Evolutionary conservation across 345 rosid genomes (phyloP), one percentile per base, ranked within the genome.

Genomic region (Arabis alpina): DNA sequence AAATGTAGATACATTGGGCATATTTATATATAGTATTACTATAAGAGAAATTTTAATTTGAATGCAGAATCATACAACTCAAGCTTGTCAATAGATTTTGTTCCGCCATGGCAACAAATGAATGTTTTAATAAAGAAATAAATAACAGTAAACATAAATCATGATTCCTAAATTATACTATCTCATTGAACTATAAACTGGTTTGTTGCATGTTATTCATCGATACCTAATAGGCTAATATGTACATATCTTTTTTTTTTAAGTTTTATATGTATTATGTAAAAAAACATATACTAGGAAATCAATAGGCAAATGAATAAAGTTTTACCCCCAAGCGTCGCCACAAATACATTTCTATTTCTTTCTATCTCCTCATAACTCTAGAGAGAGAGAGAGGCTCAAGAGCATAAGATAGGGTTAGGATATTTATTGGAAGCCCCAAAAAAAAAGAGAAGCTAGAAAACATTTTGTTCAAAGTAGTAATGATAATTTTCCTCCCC

Each of bases 401-500:
- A 14, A 74, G 39, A 45, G 61, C 66, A 74, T 39, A 53, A 67
- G 69, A 75, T 75, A 75, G 60, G 70, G 57, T 43, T 75, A 61
- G 2, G 64, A 61, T 75, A 53, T 68, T 75, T 56, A 12, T 47
- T 68, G 32, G 11, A 54, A 54, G 19, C 27, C 72, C 55, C 23
- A 19, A 19, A 19, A 57, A 64, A 45, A 13, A 59, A 74, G 8
- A 24, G 56, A 51, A 74, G 62, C 68, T 59, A 66, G 10, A 52
- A 25, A 74, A 43, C 57, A 74, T 51, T 30, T 56, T 3, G 63
- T 61, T 62, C 74, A 69, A 75, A 68, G 74, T 69, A 54, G 79
- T 61, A 75, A 75, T 75, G 60, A 75, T 75, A 48, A 30, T n/a
- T 61, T 54, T 75, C 69, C 63, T 54, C 75, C 74, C 65, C 70